Evolutionary conservation across 768 basidiomycete genomes (phyloP).

Genomic region (Lactarius psammicola): DNA sequence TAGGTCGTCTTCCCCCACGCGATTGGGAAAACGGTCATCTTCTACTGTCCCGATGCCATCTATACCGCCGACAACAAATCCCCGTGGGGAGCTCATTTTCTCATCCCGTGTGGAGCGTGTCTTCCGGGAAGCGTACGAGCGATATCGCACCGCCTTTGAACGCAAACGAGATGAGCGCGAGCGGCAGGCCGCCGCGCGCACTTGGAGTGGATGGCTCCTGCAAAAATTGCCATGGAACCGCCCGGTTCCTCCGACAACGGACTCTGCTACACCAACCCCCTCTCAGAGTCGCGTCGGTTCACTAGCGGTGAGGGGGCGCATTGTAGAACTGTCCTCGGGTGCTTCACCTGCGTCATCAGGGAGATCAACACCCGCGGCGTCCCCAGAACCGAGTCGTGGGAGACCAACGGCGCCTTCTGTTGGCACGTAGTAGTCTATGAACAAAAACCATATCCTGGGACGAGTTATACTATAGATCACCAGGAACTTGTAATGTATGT

Average conservation of each 20-base stretch:
- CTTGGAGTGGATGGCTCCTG: slow-evolving; percentile 36
- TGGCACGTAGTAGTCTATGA: slow-evolving; percentile 9
- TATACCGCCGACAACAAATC: slow-evolving; percentile 88
- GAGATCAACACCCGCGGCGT: slow-evolving; percentile 17
- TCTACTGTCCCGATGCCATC: slow-evolving; percentile 58
- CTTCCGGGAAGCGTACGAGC: slow-evolving; percentile 91
- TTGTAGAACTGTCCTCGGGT: slow-evolving; percentile 13
- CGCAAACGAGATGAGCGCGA: slow-evolving; percentile 65
- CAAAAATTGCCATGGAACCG: slow-evolving; percentile 34
- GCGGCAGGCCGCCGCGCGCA: slow-evolving; percentile 37
- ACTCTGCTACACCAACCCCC: slow-evolving; percentile 20
- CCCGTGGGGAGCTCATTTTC: slow-evolving; percentile 96
- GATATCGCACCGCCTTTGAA: slow-evolving; percentile 88
- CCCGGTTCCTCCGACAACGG: slow-evolving; percentile 12
- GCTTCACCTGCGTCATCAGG: slow-evolving; percentile 16
- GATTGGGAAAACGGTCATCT: slow-evolving; percentile 38
- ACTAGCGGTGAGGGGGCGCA: slow-evolving; percentile 12
- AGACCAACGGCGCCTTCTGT: slow-evolving; percentile 7
- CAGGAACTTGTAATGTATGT: slow-evolving; percentile 1
- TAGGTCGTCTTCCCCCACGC: slow-evolving; percentile 40
- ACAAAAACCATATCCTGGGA: too few species aligned
- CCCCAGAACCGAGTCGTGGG: slow-evolving; percentile 14
- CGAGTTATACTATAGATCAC: slow-evolving; percentile 15
- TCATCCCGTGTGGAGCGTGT: slow-evolving; percentile 77
- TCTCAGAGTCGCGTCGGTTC: slow-evolving; percentile 24